Percentiles rank a stretch among this genome's conserved stretches.
phyloP scores from a whole-genome alignment of 139 green algal genomes.

The Eudorina sp. region DNA sequence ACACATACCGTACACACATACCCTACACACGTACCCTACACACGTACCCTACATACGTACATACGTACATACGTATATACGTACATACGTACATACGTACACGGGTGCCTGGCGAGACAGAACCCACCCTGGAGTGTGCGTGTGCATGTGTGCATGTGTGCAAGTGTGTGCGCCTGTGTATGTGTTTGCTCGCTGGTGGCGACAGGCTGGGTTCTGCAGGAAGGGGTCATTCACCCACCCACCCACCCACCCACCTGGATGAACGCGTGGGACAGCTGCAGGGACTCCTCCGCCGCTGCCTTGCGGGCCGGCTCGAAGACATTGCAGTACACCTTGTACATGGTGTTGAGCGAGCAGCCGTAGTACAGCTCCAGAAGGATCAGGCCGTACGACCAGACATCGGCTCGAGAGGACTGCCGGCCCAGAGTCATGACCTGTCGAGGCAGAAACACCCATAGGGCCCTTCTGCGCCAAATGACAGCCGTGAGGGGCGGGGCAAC shows the following conservation, averaged over 20 bases:
- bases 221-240: too few species aligned
- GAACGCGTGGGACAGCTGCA: not conserved
- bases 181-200: not conserved
- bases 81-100: not conserved
- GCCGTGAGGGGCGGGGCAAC: not conserved
- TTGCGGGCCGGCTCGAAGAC: not conserved
- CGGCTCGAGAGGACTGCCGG: not conserved
- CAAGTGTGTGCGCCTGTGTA: not conserved
- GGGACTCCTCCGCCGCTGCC: not conserved
- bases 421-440: not conserved
- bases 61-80: not conserved
- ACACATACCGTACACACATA: not conserved
- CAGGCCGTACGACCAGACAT: slow-evolving; percentile 11
- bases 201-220: too few species aligned
- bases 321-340: not conserved
- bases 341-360: not conserved
- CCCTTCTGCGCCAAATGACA: not conserved
- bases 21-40: not conserved
- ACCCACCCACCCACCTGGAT: too few species aligned
- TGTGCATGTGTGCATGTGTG: too few species aligned
- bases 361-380: slow-evolving; percentile 7
- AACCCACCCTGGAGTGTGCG: too few species aligned
- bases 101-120: too few species aligned
- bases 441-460: not conserved
- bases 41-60: not conserved